These are phyloP conservation scores for Aspergillus caelatus DNA, from an alignment of 2,329 filamentous ascomycete species.

Conservation along the genomic window DNA sequence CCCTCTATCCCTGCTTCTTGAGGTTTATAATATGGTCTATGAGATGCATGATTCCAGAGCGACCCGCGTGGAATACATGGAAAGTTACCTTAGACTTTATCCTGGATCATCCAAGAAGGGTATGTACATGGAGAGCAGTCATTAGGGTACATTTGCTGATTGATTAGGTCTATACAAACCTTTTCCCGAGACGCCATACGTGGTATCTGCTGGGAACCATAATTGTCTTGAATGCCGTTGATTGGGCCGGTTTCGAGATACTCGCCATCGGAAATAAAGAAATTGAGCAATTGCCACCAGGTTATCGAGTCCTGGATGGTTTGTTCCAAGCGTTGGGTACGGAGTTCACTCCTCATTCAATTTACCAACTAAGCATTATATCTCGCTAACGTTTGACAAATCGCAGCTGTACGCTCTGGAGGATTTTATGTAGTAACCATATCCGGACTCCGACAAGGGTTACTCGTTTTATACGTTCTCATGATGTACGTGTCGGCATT, in stretches of 20 bases:
- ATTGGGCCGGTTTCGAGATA: conserved; percentile 68
- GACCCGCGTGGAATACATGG: conserved; percentile 32
- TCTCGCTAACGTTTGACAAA: background rate
- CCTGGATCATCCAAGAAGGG: conserved; percentile 37
- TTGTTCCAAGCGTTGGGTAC: conserved; percentile 63
- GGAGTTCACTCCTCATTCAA: background rate
- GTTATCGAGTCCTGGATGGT: conserved; percentile 63
- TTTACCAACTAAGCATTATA: background rate
- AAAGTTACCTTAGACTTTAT: conserved; percentile 38
- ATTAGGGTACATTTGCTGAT: conserved; percentile 9
- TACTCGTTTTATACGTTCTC: conserved; percentile 39
- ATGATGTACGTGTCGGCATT: conserved; percentile 46
- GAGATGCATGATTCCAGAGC: conserved; percentile 31
- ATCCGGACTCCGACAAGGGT: conserved; percentile 51
- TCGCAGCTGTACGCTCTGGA: conserved; percentile 58
- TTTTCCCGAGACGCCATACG: conserved; percentile 66
- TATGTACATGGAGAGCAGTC: conserved; percentile 14
- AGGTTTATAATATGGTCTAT: conserved; percentile 61
- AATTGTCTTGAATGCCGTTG: conserved; percentile 61
- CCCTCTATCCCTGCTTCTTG: conserved; percentile 66
- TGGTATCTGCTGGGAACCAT: conserved; percentile 69
- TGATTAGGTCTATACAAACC: conserved; percentile 38
- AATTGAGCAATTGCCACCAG: conserved; percentile 55
- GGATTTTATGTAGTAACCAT: conserved; percentile 69
- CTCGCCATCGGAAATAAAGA: conserved; percentile 65